Evolutionary conservation across 2,329 filamentous ascomycete genomes (phyloP).

Genomic region (Cladophialophora yegresii): DNA sequence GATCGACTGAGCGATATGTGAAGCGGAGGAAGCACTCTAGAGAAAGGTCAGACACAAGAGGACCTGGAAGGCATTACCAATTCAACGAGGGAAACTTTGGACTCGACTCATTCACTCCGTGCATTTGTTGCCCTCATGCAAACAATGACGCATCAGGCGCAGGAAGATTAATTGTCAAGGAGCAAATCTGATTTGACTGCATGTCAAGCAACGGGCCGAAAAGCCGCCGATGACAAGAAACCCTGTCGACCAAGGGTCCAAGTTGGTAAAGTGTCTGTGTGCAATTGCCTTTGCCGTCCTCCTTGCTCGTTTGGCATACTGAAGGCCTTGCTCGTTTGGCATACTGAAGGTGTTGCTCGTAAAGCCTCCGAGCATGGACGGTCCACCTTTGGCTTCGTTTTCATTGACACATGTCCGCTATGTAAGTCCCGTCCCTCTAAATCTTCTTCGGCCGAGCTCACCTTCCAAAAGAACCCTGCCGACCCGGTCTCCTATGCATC

Average conservation of each 20-base stretch:
- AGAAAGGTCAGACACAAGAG: not conserved
- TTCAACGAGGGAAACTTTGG: not conserved
- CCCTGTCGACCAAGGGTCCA: not conserved
- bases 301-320: not conserved
- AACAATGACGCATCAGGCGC: conserved; percentile 15
- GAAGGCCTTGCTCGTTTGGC: not conserved
- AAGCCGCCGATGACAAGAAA: not conserved
- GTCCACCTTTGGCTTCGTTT: conserved; percentile 74
- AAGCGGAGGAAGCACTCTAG: not conserved
- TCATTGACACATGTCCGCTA: conserved; percentile 97
- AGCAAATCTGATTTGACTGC: not conserved
- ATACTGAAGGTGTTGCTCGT: not conserved
- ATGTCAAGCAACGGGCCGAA: not conserved
- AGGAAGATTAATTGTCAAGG: not conserved
- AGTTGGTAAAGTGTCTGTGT: not conserved
- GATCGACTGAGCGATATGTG: not conserved
- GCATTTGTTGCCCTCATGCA: not conserved
- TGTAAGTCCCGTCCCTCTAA: conserved; percentile 54
- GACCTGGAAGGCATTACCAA: not conserved
- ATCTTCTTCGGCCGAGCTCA: not conserved
- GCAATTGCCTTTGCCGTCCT: not conserved
- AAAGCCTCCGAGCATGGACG: conserved; percentile 29
- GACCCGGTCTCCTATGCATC: conserved; percentile 83
- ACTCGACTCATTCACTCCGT: not conserved
- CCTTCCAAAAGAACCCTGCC: conserved; percentile 68